Evolutionary conservation across 306 rosid species (phyloP), one percentile per base, ranked within the genome.

Genomic region (Morella rubra): DNA sequence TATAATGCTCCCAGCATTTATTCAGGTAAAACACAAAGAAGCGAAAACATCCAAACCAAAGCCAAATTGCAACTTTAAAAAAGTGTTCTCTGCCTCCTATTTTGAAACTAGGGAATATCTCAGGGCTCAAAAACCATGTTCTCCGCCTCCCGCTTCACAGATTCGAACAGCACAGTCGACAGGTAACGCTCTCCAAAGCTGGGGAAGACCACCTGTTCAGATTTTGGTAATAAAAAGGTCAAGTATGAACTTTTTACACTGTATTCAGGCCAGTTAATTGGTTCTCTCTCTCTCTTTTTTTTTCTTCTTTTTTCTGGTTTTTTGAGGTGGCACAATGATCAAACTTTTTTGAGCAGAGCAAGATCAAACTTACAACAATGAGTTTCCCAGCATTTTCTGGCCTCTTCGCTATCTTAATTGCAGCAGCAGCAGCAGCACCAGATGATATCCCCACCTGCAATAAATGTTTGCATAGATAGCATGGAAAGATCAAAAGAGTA

Each of bases 381-480:
- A 95, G 97, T 77, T 95, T 95, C 78, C 98, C 98, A 41, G 89
- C 90, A 83, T 89, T 92, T 79, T 89, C 98, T 3, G 97, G 96
- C 82, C 89, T 84, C 81, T 80, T 86, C 37, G 96, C 98, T 67
- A 95, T 62, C 90, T 84, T 84, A 69, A 95, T 87, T 62, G 96
- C 97, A 10, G 97, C 98, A 0, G 97, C 97, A 0, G 98, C 92
- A 0, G 98, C 98, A 8, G 91, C 98, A 80, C 98, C 98, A 0
- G 98, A 95, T 83, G 98, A 95, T 84, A 95, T 95, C 72, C 98
- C 98, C 8, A 88, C 97, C 98, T 95, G 83, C 73, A 82, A 67
- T 50, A 70, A 65, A 81, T 44, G 74, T 77, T 71, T 32, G 44
- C 40, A 80, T 50, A 20, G 49, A 69, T 46, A 52, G 14, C 72